Conservation (phyloP, 2,329 filamentous ascomycete genomes). For the Teratosphaeria destructans region DNA sequence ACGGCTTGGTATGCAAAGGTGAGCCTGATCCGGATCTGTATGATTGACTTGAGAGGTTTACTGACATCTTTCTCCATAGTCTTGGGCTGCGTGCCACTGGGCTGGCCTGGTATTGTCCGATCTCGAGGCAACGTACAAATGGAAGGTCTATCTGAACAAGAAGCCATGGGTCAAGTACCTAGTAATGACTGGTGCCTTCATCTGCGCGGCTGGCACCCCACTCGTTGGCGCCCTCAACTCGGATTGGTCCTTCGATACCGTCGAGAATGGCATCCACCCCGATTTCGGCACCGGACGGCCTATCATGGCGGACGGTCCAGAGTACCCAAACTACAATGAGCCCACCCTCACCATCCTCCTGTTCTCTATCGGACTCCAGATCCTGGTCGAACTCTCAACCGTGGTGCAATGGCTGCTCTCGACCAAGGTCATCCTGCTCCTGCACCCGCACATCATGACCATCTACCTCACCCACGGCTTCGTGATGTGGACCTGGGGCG, state of each 20-base stretch:
- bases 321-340: constrained; percentile 34
- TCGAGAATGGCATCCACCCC: constrained; percentile 35
- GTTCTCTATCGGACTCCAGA: constrained; percentile 25
- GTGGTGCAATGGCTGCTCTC: constrained; percentile 33
- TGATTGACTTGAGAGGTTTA: not conserved
- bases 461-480: constrained; percentile 39
- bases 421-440: constrained; percentile 28
- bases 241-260: constrained; percentile 12
- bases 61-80: constrained; percentile 6
- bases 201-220: constrained; percentile 2
- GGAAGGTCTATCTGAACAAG: constrained; percentile 27
- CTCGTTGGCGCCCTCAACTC: constrained; percentile 5
- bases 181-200: constrained; percentile 16
- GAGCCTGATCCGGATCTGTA: not conserved
- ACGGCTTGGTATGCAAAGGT: constrained; percentile 33
- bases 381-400: constrained; percentile 23
- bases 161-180: constrained; percentile 27
- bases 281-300: constrained; percentile 29
- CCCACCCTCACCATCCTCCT: constrained; percentile 35
- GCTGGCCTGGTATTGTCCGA: constrained; percentile 34
- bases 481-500: constrained; percentile 35
- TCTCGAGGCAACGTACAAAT: constrained; percentile 36
- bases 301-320: constrained; percentile 29
- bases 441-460: constrained; percentile 38
- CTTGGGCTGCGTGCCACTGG: constrained; percentile 37